A percentile compares a stretch with the other conserved stretches of the same genome.
Evolutionary conservation across 345 rosid species (phyloP).

Genomic region (Jatropha curcas): DNA sequence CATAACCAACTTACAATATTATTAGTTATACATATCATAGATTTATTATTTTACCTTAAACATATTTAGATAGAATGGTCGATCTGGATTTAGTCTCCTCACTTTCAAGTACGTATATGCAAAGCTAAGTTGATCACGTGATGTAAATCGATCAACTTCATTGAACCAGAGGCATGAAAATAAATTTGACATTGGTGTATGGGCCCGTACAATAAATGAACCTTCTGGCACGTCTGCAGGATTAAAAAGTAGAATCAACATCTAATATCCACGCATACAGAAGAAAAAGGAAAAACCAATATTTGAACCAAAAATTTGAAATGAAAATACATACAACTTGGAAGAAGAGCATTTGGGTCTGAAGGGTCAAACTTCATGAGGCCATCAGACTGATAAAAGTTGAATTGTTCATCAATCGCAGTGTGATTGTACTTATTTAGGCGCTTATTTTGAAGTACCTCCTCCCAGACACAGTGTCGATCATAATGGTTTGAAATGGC

Average conservation of each 20-base stretch:
- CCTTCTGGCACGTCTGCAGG: conserved; percentile 96
- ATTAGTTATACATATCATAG: background rate
- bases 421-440: conserved; percentile 73
- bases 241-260: conserved; percentile 28
- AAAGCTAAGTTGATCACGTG: conserved; percentile 93
- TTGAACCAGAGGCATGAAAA: conserved; percentile 95
- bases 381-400: conserved; percentile 73
- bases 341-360: conserved; percentile 65
- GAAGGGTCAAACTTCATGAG: conserved; percentile 65
- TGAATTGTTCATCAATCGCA: conserved; percentile 77
- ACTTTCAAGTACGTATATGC: conserved; percentile 87
- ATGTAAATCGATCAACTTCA: conserved; percentile 87
- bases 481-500: conserved; percentile 98
- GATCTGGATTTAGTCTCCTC: conserved; percentile 68
- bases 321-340: conserved; percentile 62
- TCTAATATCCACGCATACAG: background rate
- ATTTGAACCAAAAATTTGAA: conserved; percentile 3
- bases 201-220: conserved; percentile 83
- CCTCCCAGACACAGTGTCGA: conserved; percentile 96
- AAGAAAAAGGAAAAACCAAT: conserved; percentile 18
- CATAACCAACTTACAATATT: background rate
- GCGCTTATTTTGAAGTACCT: conserved; percentile 78
- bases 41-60: conserved; percentile 57
- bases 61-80: conserved; percentile 72
- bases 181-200: conserved; percentile 92